Evolutionary conservation across 108 stramenopile species (phyloP).

Genomic region (Phaeodactylum tricornutum): DNA sequence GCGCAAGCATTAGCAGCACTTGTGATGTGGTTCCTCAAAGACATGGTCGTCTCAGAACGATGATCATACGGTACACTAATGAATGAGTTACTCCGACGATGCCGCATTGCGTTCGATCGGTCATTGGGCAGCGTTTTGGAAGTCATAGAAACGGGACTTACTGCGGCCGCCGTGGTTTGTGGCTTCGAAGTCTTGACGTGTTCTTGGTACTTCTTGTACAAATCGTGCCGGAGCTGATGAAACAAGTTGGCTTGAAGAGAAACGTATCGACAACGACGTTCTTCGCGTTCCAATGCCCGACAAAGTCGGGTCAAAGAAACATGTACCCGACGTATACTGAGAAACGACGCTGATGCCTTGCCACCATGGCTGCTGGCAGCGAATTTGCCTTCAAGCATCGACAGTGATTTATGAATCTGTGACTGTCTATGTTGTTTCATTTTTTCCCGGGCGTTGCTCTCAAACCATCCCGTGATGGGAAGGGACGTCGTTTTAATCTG

Average conservation of each 20-base stretch:
- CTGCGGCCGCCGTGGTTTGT: neutral
- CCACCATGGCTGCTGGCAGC: neutral
- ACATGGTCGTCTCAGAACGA: neutral
- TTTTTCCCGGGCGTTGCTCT: constrained; percentile 11
- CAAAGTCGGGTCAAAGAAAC: constrained; percentile 61
- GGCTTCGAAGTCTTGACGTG: neutral
- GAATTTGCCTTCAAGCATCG: neutral
- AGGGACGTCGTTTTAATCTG: constrained; percentile 5
- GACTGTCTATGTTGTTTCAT: too few species aligned
- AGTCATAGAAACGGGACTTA: neutral
- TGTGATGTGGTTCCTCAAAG: neutral
- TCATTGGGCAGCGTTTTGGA: neutral
- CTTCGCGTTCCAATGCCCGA: constrained; percentile 66
- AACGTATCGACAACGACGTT: constrained; percentile 62
- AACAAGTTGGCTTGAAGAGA: constrained; percentile 44
- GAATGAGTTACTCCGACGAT: too few species aligned
- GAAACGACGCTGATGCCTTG: constrained; percentile 24
- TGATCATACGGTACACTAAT: neutral
- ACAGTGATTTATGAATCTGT: neutral
- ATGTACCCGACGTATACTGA: constrained; percentile 53
- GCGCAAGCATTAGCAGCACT: neutral
- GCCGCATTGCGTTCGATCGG: neutral
- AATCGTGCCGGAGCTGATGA: constrained; percentile 29
- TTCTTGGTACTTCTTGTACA: constrained; percentile 19
- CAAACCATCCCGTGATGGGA: constrained; percentile 19